Base-by-base conservation (phyloP, 495 filamentous ascomycete species). In the Lasiosphaeris hirsuta region DNA sequence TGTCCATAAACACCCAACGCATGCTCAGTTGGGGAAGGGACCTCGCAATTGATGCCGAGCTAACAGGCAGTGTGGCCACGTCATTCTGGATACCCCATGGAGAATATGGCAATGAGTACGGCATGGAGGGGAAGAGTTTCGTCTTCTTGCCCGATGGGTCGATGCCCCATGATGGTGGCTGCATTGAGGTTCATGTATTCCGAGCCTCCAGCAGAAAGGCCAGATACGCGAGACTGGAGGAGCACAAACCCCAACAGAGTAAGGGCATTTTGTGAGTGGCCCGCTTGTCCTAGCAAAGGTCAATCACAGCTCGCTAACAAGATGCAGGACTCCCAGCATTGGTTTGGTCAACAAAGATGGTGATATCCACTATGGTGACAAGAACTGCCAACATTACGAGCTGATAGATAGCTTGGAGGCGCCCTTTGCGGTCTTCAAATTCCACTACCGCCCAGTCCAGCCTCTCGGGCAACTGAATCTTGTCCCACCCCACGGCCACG, bases 171-270 rank as follows among this genome's bases (percentile, higher is more conserved):
- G 77, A 81, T 54, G 80, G 80, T 34, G 80, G 80, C 17, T 53
- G 81, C 6, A 79, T 83, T 39, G 78, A 82, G 58, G 61, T 83
- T 8, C 70, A 71, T 36, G 78, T 72, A 10, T 82, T 78, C 56
- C 73, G 80, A 33, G 76, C 78, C 1, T 69, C 63, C 39, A 69
- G 63, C 51, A 69, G 72, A 55, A 67, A 56, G 35, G 55, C 58
- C 57, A 69, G 56, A 35, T 66, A 74, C 8, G 68, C 70, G 34
- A 58, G 59, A 14, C 44, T 78, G 35, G 57, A 71, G 10, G 54
- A 70, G 17, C 79, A 72, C 58, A 67, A 67, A 14, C 58, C 63
- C 37, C 71, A 70, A 36, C 66, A 73, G n/a, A 71, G 69, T 13
- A 77, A 74, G 61, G 77, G 79, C 6, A 75, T 82, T 52, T 61